Base-by-base conservation (phyloP, 2,329 filamentous ascomycete species). In the Alternaria sp. region DNA sequence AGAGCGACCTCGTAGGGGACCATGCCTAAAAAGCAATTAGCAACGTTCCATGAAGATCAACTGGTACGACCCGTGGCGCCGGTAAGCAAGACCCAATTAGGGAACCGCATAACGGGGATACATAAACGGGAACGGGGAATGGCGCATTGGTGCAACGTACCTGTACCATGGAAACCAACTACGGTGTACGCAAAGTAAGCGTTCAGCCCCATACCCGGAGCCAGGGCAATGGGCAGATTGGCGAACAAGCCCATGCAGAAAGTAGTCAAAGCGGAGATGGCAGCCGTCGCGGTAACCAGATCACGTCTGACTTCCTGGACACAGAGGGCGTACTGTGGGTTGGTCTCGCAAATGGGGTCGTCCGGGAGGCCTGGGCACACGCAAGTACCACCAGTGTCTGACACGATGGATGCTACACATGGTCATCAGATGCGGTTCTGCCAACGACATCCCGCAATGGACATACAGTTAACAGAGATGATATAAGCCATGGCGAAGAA, bases 181-280 rank as follows among this genome's bases (percentile, higher is more conserved):
- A 93, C 90, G 1, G 88, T 91, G 76, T 92, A 96, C 25, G 93
- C 87, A 75, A 96, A 96, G 79, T 96, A 96, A 18, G 93, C 93
- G 75, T 97, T 97, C 59, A 96, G 80, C 25, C 93, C 91, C 90
- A 93, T 92, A 41, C 91, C 91, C 15, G 91, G 90, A 7, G 90
- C 91, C 46, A 92, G 80, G 9, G 88, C 89, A 69, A 93, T 89
- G 2, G 93, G 92, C 82, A 95, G 84, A 70, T 96, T 96, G 66
- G 93, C 90, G 67, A 94, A 88, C 2, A 95, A 79, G 20, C 93
- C 93, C 90, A 96, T 94, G 79, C 85, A 90, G 79, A 96, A 94
- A n/a, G 89, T 90, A 4, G 91, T 88, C 50, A 97, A 81, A 25
- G 92, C 91, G 14, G 92, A 87, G 68, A 96, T 94, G 58, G 93